Evolutionary conservation across 75 land plant genomes (phyloP).

Genomic region (Picea glauca): DNA sequence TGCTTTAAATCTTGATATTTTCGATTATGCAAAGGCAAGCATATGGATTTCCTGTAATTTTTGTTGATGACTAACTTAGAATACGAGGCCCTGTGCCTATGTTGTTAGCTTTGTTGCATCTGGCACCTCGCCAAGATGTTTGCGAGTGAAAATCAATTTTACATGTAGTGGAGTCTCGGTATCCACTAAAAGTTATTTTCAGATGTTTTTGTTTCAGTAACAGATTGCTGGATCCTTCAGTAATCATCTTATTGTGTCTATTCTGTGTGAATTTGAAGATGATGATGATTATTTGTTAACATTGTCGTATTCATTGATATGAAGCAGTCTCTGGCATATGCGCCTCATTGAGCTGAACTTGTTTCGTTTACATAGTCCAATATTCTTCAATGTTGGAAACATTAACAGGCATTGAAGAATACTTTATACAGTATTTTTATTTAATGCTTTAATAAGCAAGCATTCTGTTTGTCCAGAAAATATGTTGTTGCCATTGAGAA

Average conservation of each 20-base stretch:
- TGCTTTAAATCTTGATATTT: background rate
- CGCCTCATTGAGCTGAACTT: background rate
- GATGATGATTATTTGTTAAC: background rate
- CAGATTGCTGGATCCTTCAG: background rate
- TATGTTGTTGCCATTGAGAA: background rate
- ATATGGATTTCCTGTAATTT: background rate
- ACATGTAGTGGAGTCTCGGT: background rate
- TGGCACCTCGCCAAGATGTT: slow-evolving; percentile 1
- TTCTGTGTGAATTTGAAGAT: background rate
- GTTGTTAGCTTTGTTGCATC: background rate
- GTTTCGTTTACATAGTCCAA: background rate
- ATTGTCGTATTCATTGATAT: background rate
- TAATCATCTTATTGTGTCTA: background rate
- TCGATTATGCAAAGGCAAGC: background rate
- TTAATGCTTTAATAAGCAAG: background rate
- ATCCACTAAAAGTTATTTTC: too few relatives aligned
- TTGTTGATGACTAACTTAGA: background rate
- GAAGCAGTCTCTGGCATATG: background rate
- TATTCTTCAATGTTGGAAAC: background rate
- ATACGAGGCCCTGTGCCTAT: background rate
- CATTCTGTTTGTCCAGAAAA: background rate
- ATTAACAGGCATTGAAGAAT: background rate
- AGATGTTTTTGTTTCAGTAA: background rate
- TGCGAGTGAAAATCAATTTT: background rate
- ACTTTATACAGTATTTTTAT: background rate